phyloP scores from a whole-genome alignment of 805 yeast genomes.

The Lipomyces sp. region DNA sequence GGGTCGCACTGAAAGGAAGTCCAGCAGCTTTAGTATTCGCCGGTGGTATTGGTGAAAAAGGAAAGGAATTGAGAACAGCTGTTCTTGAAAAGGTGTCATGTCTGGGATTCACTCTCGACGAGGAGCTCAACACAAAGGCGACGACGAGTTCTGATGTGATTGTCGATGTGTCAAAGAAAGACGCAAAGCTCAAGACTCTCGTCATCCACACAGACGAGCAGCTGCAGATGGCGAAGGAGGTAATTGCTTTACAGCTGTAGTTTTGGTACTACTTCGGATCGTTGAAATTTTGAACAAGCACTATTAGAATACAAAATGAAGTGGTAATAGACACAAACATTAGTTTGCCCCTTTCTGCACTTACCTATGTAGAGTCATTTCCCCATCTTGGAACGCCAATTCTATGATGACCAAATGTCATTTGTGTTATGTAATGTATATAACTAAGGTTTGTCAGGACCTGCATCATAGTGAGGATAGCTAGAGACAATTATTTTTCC shows the following conservation, averaged over 20 bases:
- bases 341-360: no score
- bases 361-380: no score
- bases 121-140: conserved; percentile 23
- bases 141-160: conserved; percentile 15
- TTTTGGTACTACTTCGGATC: neutral
- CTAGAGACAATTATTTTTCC: no score
- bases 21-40: conserved; percentile 35
- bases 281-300: neutral
- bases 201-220: conserved; percentile 37
- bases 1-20: conserved; percentile 30
- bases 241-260: neutral
- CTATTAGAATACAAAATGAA: neutral
- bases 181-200: conserved; percentile 19
- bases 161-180: conserved; percentile 22
- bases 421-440: no score
- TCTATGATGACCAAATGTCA: no score
- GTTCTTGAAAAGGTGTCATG: conserved; percentile 23
- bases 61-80: conserved; percentile 26
- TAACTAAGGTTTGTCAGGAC: no score
- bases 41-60: conserved; percentile 37
- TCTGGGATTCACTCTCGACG: conserved; percentile 31
- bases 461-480: no score
- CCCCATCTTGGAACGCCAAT: no score
- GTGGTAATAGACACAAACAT: neutral
- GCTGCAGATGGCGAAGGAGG: conserved; percentile 35